Conservation (phyloP, 2,329 filamentous ascomycete species). For the Pleomassaria siparia region DNA sequence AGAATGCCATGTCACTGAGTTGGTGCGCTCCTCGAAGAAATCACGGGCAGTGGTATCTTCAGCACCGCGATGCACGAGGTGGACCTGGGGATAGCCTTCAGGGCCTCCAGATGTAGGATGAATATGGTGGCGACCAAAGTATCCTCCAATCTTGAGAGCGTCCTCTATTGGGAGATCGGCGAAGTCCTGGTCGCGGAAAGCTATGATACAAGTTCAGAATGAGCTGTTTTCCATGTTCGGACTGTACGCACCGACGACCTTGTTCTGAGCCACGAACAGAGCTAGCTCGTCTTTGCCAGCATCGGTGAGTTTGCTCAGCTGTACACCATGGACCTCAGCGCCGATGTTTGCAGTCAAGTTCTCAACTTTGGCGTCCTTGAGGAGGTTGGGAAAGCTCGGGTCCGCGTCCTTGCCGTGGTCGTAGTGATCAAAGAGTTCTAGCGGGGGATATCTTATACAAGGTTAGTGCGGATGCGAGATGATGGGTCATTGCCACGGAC, state of each 20-base stretch:
- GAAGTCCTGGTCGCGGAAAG: slow-evolving; percentile 73
- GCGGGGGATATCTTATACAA: slow-evolving; percentile 58
- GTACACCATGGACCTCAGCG: slow-evolving; percentile 69
- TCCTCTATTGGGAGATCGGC: slow-evolving; percentile 67
- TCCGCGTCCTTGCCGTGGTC: slow-evolving; percentile 79
- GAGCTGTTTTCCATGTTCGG: no score
- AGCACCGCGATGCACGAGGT: slow-evolving; percentile 75
- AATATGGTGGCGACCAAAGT: slow-evolving; percentile 81
- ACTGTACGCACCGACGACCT: slow-evolving; percentile 66
- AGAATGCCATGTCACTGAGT: slow-evolving; percentile 84
- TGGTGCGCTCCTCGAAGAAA: slow-evolving; percentile 71
- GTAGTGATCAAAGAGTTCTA: slow-evolving; percentile 69
- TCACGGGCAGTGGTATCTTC: slow-evolving; percentile 61
- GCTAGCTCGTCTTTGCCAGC: slow-evolving; percentile 77
- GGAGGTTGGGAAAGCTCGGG: slow-evolving; percentile 66
- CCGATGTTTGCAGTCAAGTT: slow-evolving; percentile 74
- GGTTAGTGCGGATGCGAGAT: not conserved
- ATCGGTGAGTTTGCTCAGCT: slow-evolving; percentile 67
- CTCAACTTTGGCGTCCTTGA: slow-evolving; percentile 56
- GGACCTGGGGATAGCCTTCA: slow-evolving; percentile 71
- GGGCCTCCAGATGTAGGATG: slow-evolving; percentile 78
- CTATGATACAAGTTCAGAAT: slow-evolving; percentile 35
- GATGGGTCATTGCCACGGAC: slow-evolving; percentile 17
- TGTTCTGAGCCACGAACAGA: slow-evolving; percentile 72
- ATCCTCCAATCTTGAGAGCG: slow-evolving; percentile 68